Percentiles rank a stretch among this genome's conserved stretches.
Evolutionary conservation across 169 alveolate species (phyloP).

Genomic region (Plasmodium gaboni): DNA sequence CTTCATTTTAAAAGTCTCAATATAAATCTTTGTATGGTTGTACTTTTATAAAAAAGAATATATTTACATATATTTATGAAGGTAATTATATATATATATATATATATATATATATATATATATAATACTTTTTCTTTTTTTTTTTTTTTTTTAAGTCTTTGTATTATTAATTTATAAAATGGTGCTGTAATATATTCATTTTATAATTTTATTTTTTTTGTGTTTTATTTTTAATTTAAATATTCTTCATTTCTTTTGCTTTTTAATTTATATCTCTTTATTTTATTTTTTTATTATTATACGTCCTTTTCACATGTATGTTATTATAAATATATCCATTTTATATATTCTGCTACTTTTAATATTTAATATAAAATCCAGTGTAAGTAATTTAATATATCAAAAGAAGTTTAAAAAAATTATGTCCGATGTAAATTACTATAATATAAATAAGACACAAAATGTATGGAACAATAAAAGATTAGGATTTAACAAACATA

Average conservation of each 20-base stretch:
- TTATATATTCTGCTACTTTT: constrained; percentile 28
- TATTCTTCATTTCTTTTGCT: background rate
- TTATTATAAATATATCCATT: constrained; percentile 16
- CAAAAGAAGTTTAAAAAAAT: background rate
- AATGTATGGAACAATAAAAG: background rate
- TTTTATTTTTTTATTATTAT: background rate
- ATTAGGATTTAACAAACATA: background rate
- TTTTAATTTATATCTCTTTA: background rate
- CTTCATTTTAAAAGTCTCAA: no score
- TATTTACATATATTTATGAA: no score
- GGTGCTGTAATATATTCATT: background rate
- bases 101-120: no score
- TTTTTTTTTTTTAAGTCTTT: no score
- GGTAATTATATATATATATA: no score
- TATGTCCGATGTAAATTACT: background rate
- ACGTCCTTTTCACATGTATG: constrained; percentile 26
- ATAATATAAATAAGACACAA: background rate
- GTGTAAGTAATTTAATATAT: constrained; percentile 13
- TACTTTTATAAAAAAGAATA: no score
- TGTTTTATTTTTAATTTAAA: background rate
- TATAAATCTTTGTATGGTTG: no score
- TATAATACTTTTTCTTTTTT: no score
- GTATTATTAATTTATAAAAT: no score
- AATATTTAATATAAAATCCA: constrained; percentile 27
- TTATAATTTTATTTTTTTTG: background rate